A percentile compares a stretch with the other conserved stretches of the same genome.
Conservation (phyloP, 441 rosid genomes). For the Melastoma candidum region DNA sequence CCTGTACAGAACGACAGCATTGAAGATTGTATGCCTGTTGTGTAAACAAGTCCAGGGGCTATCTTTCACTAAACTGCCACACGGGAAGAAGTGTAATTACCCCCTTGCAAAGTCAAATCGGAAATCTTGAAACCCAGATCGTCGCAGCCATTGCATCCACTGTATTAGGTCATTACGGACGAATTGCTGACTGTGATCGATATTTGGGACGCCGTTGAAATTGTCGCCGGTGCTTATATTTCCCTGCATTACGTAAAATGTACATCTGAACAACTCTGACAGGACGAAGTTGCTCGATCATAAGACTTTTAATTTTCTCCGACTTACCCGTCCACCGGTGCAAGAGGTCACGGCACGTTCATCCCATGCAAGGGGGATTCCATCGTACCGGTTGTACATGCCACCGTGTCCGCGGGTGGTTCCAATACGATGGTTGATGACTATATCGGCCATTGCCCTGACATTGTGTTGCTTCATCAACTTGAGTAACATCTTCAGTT, state of each 20-base stretch:
- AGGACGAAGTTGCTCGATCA: neutral
- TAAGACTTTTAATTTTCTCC: neutral
- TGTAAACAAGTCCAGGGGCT: neutral
- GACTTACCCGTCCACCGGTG: constrained; percentile 73
- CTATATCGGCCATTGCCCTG: constrained; percentile 94
- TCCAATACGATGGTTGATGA: constrained; percentile 89
- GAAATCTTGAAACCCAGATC: constrained; percentile 80
- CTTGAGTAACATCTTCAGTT: constrained; percentile 49
- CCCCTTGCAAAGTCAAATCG: constrained; percentile 93
- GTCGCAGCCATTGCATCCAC: constrained; percentile 81
- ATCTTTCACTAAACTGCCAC: no score
- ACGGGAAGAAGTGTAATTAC: constrained; percentile 22
- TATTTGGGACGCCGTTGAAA: constrained; percentile 83
- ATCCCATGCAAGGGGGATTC: constrained; percentile 71
- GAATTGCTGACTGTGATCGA: constrained; percentile 81
- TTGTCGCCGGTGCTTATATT: constrained; percentile 78
- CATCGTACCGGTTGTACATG: constrained; percentile 82
- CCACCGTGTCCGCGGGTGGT: constrained; percentile 81
- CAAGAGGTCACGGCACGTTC: constrained; percentile 89
- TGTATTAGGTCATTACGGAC: constrained; percentile 70
- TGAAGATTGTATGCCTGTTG: neutral
- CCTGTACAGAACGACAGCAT: constrained; percentile 25
- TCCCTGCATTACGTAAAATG: constrained; percentile 35
- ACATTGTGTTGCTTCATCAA: constrained; percentile 71
- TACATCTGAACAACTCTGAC: neutral